Evolutionary conservation across 2,329 filamentous ascomycete species (phyloP), one percentile per base, ranked within the genome.

Genomic region (Pseudogymnoascus sp.): DNA sequence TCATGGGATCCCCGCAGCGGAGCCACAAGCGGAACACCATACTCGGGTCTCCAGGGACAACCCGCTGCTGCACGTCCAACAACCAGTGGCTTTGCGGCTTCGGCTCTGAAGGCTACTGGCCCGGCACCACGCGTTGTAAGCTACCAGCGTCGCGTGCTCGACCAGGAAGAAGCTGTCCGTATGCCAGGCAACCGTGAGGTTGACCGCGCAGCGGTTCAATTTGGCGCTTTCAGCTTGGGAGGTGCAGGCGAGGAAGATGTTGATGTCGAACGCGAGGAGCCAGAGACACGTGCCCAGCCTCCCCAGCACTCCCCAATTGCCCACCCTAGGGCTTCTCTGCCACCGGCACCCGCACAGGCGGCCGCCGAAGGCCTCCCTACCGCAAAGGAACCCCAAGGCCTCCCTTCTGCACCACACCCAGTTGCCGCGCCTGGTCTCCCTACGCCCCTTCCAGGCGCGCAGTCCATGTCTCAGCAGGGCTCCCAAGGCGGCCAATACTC

Each of bases 171-270:
- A 79, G 92, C 95, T 65, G 95, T 99, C 43, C 92, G 96, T 68
- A 97, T 99, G 93, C 95, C 95, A 54, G 92, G 91, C 66, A 96
- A 97, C 79, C 92, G 95, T 70, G 93, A 95, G 62, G 90, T 99
- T 28, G 93, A 98, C 75, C 88, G 92, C 71, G 86, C 93, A 69
- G 90, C 93, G 61, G 92, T 99, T 60, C 93, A 98, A 75, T 99
- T 99, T 75, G 95, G 95, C 68, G 96, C 93, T 75, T 91, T 99
- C 81, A 96, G 89, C 73, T 77, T 99, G 72, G 93, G 90, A 73
- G 92, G 88, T 62, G 84, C 85, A 66, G 73, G 78, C 65, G 90
- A 93, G 60, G 90, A 92, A 63, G 93, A 97, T 72, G 90, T 96
- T 67, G 95, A 98, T 73, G 92, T 93, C 68, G 92, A 97, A 73